phyloP scores from a whole-genome alignment of 2,329 filamentous ascomycete species.

The Beauveria sp. region DNA sequence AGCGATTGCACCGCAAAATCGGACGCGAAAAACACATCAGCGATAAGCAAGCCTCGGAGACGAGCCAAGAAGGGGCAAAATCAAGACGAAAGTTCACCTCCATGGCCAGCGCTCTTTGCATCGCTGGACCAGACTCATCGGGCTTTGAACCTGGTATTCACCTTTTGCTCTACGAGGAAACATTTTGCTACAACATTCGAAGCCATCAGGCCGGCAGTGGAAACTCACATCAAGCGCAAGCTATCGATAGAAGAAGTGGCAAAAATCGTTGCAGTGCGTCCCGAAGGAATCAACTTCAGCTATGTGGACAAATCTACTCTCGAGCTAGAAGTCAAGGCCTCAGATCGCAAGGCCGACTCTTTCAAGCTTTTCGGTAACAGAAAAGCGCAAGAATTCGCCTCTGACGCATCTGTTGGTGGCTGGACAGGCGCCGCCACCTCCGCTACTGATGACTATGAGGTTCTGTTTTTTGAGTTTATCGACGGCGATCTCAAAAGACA shows the following conservation, averaged over 20 bases:
- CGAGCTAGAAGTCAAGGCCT: slow-evolving; percentile 68
- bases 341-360: slow-evolving; percentile 52
- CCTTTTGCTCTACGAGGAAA: slow-evolving; percentile 89
- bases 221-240: slow-evolving; percentile 67
- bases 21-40: not conserved
- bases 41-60: not conserved
- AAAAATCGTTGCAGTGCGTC: slow-evolving; percentile 68
- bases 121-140: slow-evolving; percentile 68
- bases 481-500: slow-evolving; percentile 86
- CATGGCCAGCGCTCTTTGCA: slow-evolving; percentile 71
- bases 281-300: slow-evolving; percentile 70
- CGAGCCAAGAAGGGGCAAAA: not conserved
- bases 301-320: slow-evolving; percentile 82
- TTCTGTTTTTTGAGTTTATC: slow-evolving; percentile 85
- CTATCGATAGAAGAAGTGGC: slow-evolving; percentile 74
- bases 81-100: slow-evolving; percentile 21
- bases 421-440: slow-evolving; percentile 37
- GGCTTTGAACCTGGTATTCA: slow-evolving; percentile 87
- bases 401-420: slow-evolving; percentile 50
- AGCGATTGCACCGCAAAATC: slow-evolving; percentile 5
- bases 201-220: slow-evolving; percentile 76
- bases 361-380: slow-evolving; percentile 44
- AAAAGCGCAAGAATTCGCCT: slow-evolving; percentile 40
- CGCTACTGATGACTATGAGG: slow-evolving; percentile 45
- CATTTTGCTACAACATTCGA: slow-evolving; percentile 88